Conservation (phyloP, 805 yeast genomes). For the Suhomyces canberraensis region DNA sequence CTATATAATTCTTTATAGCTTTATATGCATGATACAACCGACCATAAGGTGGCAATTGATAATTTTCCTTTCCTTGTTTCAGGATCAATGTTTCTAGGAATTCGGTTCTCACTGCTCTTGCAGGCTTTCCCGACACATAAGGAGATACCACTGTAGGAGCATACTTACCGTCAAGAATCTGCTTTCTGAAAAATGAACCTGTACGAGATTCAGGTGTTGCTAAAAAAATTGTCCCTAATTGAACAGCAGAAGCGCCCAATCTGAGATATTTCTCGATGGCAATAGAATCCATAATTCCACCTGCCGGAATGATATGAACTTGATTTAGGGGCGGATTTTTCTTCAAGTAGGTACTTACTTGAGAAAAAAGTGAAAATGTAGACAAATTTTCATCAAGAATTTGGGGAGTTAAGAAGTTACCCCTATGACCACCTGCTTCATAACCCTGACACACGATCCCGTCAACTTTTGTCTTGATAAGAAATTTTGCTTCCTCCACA, state of each 20-base stretch:
- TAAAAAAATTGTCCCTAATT: slow-evolving; percentile 53
- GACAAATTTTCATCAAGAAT: slow-evolving; percentile 31
- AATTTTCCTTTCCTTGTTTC: slow-evolving; percentile 2
- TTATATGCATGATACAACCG: slow-evolving; percentile 32
- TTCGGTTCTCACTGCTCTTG: slow-evolving; percentile 35
- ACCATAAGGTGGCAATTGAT: slow-evolving; percentile 34
- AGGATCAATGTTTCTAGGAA: slow-evolving; percentile 25
- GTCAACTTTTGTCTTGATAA: slow-evolving; percentile 36
- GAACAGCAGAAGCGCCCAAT: slow-evolving; percentile 51
- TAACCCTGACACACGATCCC: slow-evolving; percentile 54
- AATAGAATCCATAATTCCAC: slow-evolving; percentile 44
- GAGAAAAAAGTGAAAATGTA: slow-evolving; percentile 29
- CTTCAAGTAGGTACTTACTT: slow-evolving; percentile 13
- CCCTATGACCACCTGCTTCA: slow-evolving; percentile 69
- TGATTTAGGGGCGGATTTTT: no score
- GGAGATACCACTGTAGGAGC: slow-evolving; percentile 30
- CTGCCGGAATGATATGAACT: slow-evolving; percentile 43
- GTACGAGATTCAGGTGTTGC: slow-evolving; percentile 29
- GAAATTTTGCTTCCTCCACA: slow-evolving; percentile 36
- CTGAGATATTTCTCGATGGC: slow-evolving; percentile 28
- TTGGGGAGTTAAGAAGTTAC: slow-evolving; percentile 35
- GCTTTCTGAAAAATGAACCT: slow-evolving; percentile 15
- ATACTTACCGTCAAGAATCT: slow-evolving; percentile 2
- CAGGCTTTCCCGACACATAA: slow-evolving; percentile 37
- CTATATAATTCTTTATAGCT: slow-evolving; percentile 13